phyloP scores from a whole-genome alignment of 2,329 filamentous ascomycete genomes.

The Pleurostoma richardsiae region DNA sequence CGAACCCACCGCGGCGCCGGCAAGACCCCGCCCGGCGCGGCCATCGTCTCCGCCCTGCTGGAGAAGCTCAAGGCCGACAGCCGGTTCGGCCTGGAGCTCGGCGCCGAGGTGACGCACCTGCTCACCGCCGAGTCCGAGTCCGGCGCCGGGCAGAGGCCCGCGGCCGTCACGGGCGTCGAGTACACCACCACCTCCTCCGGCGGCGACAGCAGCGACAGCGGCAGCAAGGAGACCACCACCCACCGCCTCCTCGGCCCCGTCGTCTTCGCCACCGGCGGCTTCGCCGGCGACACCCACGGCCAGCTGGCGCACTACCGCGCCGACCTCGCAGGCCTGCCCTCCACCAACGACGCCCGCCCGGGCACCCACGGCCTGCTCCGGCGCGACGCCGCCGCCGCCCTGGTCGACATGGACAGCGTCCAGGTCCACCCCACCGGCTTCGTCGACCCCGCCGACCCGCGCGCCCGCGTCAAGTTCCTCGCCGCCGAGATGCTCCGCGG shows the following conservation, averaged over 20 bases:
- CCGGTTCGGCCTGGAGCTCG: constrained; percentile 46
- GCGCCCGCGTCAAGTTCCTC: constrained; percentile 51
- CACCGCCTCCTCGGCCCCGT: constrained; percentile 45
- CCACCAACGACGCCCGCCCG: constrained; percentile 56
- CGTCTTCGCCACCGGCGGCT: constrained; percentile 57
- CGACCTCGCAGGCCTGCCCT: constrained; percentile 54
- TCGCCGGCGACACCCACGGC: constrained; percentile 56
- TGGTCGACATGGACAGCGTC: constrained; percentile 50
- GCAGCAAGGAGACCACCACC: constrained; percentile 24
- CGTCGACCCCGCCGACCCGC: constrained; percentile 43
- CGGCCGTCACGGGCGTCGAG: constrained; percentile 44
- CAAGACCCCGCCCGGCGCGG: constrained; percentile 51
- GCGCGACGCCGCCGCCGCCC: constrained; percentile 28
- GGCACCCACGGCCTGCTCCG: constrained; percentile 42
- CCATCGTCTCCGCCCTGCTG: constrained; percentile 51
- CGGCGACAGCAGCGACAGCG: constrained; percentile 48
- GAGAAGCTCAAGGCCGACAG: constrained; percentile 41
- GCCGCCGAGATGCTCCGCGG: constrained; percentile 59
- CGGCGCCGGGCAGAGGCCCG: background rate
- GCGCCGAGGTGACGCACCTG: constrained; percentile 47
- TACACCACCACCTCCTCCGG: constrained; percentile 22
- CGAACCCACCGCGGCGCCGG: constrained; percentile 54
- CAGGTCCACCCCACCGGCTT: constrained; percentile 64
- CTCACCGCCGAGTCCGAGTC: constrained; percentile 19
- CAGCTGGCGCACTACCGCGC: constrained; percentile 51